Evolutionary conservation across 768 basidiomycete genomes (phyloP).

Genomic region (Vararia minispora): DNA sequence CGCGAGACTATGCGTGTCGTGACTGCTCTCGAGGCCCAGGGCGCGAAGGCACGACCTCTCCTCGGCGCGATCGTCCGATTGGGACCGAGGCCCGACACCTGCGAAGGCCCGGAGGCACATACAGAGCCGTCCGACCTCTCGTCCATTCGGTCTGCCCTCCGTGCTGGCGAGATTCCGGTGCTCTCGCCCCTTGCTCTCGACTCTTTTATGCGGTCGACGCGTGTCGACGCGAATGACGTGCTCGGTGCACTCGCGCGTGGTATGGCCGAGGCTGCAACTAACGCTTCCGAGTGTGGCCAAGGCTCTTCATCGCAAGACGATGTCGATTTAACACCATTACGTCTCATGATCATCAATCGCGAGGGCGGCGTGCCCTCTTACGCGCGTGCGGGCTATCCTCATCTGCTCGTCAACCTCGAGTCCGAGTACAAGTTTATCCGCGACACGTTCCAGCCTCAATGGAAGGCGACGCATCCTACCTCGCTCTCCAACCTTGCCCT

Average conservation of each 20-base stretch:
- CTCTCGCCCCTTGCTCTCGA: conserved; percentile 90
- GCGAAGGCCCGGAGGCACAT: conserved; percentile 60
- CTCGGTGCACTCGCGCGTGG: conserved; percentile 79
- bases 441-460: conserved; percentile 69
- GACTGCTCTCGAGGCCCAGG: conserved; percentile 69
- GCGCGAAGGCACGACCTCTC: conserved; percentile 80
- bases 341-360: conserved; percentile 94
- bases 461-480: conserved; percentile 72
- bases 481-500: conserved; percentile 79
- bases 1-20: conserved; percentile 85
- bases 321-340: conserved; percentile 82
- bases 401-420: conserved; percentile 87
- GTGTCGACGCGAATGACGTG: conserved; percentile 81
- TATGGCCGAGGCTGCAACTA: conserved; percentile 48
- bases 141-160: conserved; percentile 79
- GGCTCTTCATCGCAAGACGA: conserved; percentile 41
- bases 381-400: conserved; percentile 88
- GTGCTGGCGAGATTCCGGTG: conserved; percentile 93
- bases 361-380: conserved; percentile 98
- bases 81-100: conserved; percentile 54
- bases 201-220: conserved; percentile 76
- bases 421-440: conserved; percentile 82
- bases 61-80: conserved; percentile 78
- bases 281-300: conserved; percentile 25
- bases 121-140: conserved; percentile 71